These are phyloP conservation scores for Diplotaxis tenuifolia DNA, from an alignment of 345 rosid species.

Conservation along the genomic window DNA sequence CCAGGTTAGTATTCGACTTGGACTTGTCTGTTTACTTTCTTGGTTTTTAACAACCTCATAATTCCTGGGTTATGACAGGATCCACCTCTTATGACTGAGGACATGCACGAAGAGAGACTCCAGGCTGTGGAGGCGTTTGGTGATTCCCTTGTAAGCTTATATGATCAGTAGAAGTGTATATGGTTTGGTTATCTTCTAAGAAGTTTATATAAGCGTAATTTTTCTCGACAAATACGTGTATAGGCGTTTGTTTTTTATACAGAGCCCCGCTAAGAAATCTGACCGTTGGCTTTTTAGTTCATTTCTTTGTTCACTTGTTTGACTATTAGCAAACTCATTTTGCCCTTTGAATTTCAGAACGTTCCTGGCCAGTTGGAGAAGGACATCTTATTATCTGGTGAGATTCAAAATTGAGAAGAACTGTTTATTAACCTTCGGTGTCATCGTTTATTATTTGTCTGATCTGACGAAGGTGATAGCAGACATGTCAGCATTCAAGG, in stretches of 20 bases:
- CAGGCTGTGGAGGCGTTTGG: slow-evolving; percentile 84
- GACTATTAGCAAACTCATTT: slow-evolving; percentile 1
- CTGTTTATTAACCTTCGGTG: background rate
- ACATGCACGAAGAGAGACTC: slow-evolving; percentile 98
- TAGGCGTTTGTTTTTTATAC: background rate
- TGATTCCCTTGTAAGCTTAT: slow-evolving; percentile 74
- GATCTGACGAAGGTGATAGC: slow-evolving; percentile 22
- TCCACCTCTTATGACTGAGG: slow-evolving; percentile 95
- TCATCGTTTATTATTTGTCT: background rate
- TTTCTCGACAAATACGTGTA: slow-evolving; percentile 6
- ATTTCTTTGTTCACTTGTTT: background rate
- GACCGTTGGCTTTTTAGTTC: slow-evolving; percentile 1
- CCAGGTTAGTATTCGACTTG: slow-evolving; percentile 67
- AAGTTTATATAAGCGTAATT: slow-evolving; percentile 3
- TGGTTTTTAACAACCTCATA: background rate
- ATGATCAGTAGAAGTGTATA: slow-evolving; percentile 13
- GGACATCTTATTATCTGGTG: slow-evolving; percentile 80
- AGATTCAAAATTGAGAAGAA: slow-evolving; percentile 16
- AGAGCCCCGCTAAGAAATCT: background rate
- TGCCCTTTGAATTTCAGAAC: slow-evolving; percentile 57
- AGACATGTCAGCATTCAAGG: slow-evolving; percentile 99
- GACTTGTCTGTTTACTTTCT: slow-evolving; percentile 17
- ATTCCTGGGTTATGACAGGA: slow-evolving; percentile 47
- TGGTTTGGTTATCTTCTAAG: slow-evolving; percentile 21
- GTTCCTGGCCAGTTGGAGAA: slow-evolving; percentile 96